Conservation (phyloP, 805 yeast species). For the Teunomyces gatunensis region DNA sequence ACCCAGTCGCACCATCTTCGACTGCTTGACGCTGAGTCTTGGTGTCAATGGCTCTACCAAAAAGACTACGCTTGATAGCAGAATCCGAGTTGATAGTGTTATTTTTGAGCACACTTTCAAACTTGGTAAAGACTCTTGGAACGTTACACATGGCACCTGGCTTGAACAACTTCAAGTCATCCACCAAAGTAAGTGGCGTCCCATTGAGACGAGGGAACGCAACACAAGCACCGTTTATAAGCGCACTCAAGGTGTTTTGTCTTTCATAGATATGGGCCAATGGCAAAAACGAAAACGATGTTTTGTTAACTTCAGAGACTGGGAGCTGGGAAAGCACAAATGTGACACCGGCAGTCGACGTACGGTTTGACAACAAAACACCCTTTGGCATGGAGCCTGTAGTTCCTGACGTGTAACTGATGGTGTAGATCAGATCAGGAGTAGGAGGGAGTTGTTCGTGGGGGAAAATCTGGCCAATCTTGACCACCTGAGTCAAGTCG, state of each 20-base stretch:
- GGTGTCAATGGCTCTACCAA: slow-evolving; percentile 16
- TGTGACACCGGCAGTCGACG: slow-evolving; percentile 17
- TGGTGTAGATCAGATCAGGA: slow-evolving; percentile 19
- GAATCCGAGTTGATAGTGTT: slow-evolving; percentile 21
- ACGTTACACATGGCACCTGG: slow-evolving; percentile 24
- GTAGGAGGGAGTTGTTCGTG: slow-evolving; percentile 13
- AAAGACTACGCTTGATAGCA: slow-evolving; percentile 15
- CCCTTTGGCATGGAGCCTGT: slow-evolving; percentile 28
- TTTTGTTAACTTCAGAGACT: not conserved
- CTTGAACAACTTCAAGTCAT: slow-evolving; percentile 23
- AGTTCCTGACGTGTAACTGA: slow-evolving; percentile 28
- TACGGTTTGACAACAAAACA: slow-evolving; percentile 19
- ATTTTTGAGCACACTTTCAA: slow-evolving; percentile 23
- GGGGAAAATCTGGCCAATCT: slow-evolving; percentile 22
- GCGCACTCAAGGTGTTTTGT: slow-evolving; percentile 19
- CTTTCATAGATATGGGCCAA: slow-evolving; percentile 40
- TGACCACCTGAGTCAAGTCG: slow-evolving; percentile 20
- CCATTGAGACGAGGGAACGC: slow-evolving; percentile 24
- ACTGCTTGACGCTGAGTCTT: slow-evolving; percentile 15
- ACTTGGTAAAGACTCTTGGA: slow-evolving; percentile 25
- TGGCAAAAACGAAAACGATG: slow-evolving; percentile 28
- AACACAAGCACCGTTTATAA: slow-evolving; percentile 22
- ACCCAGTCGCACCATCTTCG: slow-evolving; percentile 16
- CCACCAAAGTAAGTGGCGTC: slow-evolving; percentile 21
- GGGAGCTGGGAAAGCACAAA: slow-evolving; percentile 13